phyloP scores from a whole-genome alignment of 73 alveolate genomes.

The Tetrahymena malaccensis region DNA sequence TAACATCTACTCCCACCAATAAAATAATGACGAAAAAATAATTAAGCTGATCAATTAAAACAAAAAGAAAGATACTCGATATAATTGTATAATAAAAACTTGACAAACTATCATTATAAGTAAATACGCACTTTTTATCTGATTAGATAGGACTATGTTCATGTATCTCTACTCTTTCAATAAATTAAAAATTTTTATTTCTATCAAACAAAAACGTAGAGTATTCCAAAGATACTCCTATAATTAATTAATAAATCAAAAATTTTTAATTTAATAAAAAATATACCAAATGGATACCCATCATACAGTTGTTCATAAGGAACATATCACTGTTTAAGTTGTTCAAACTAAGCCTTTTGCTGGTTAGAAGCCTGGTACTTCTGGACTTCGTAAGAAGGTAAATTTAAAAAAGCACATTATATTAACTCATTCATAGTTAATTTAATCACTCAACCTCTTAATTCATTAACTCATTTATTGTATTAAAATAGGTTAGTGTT shows the following conservation, averaged over 20 bases:
- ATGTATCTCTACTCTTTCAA: not conserved
- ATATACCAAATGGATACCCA: not conserved
- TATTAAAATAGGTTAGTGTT: slow-evolving; percentile 20
- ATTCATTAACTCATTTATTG: not conserved
- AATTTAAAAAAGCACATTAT: not conserved
- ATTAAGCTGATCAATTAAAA: not conserved
- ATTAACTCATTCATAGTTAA: too few species aligned
- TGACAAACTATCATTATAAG: not conserved
- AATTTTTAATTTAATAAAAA: not conserved
- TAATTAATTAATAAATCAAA: not conserved
- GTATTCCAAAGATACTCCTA: not conserved
- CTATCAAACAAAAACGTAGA: not conserved
- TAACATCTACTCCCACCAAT: not conserved
- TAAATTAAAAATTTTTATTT: not conserved
- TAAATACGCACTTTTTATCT: not conserved
- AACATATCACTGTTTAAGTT: not conserved
- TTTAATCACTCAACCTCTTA: not conserved
- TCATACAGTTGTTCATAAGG: not conserved
- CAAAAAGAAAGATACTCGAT: not conserved
- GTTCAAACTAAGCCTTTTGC: slow-evolving; percentile 66
- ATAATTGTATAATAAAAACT: not conserved
- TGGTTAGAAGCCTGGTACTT: slow-evolving; percentile 97
- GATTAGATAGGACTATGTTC: not conserved
- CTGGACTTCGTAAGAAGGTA: slow-evolving; percentile 96
- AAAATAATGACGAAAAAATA: not conserved